Base-by-base conservation (phyloP, 495 filamentous ascomycete species). In the Annulohypoxylon bovei region DNA sequence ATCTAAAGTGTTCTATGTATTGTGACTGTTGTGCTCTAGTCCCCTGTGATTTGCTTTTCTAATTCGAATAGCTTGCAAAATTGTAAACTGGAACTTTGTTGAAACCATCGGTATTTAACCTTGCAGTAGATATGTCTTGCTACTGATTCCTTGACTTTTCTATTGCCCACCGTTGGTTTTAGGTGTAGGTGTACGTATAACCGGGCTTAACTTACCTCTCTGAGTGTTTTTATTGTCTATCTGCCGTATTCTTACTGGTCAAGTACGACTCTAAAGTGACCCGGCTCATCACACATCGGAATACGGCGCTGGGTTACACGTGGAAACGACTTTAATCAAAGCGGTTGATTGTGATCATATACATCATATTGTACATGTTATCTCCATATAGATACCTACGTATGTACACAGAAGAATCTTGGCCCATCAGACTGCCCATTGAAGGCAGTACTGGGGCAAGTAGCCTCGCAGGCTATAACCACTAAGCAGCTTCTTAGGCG, bases 311-410 rank as follows among this genome's bases (percentile, higher is more conserved):
- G n/a, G n/a, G n/a, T n/a, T n/a, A n/a, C n/a, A n/a, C 23, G 11
- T 12, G 6, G 4, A 7, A 35, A 39, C 4, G 6, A 27, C 9
- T 18, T 18, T 14, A 5, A 33, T 27, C 2, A 39, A 4, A 59
- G 33, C 18, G 12, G 37, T 52, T 14, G 37, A n/a, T 52, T 40
- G 52, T 14, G 44, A 60, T 62, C 50, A 49, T 65, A 65, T 39
- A 61, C 46, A 59, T 65, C 54, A 18, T 70, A 70, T 65, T 65
- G 67, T 70, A 70, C 67, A 65, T 39, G 67, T 23, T 54, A 65
- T 65, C 35, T 60, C 59, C 62, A 68, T 44, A 37, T 61, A 59
- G 52, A 22, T 50, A 58, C 39, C 39, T 42, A 42, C n/a, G 39
- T 68, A 68, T 68, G 40, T 59, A 62, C 65, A 57, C 50, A 56